Evolutionary conservation across 176 grass and related monocot species (phyloP).

Genomic region (Aegilops umbellulata): DNA sequence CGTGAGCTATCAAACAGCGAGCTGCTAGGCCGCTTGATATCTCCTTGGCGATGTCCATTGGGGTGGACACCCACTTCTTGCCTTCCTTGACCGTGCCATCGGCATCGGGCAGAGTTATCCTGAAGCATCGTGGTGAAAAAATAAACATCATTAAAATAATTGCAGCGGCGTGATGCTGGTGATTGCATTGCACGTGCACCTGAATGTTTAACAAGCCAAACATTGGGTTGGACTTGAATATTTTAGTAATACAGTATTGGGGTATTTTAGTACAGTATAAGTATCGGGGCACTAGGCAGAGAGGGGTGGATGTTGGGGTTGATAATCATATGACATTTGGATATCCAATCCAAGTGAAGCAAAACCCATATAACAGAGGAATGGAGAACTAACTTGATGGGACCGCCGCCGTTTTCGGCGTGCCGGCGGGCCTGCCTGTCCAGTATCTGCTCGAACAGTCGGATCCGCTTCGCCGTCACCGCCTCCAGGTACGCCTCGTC

Average conservation of each 20-base stretch:
- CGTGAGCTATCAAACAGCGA: slow-evolving; percentile 85
- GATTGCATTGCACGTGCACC: too few relatives aligned
- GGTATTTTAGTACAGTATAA: too few relatives aligned
- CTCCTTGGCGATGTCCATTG: slow-evolving; percentile 81
- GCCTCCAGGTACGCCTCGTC: slow-evolving; percentile 67
- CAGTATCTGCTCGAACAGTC: slow-evolving; percentile 66
- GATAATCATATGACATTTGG: not conserved
- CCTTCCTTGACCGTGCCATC: slow-evolving; percentile 76
- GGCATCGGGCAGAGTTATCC: slow-evolving; percentile 54
- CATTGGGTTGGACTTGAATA: too few relatives aligned
- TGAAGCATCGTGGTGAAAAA: slow-evolving; percentile 20
- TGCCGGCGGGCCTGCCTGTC: slow-evolving; percentile 46
- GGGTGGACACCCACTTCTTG: slow-evolving; percentile 76
- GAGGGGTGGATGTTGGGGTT: not conserved
- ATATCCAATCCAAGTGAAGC: too few relatives aligned
- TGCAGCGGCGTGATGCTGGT: too few relatives aligned
- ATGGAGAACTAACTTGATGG: slow-evolving; percentile 56
- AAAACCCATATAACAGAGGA: not conserved
- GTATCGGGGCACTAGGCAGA: not conserved
- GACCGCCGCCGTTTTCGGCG: slow-evolving; percentile 51
- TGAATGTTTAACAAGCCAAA: not conserved
- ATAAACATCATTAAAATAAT: too few relatives aligned
- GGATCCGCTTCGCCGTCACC: slow-evolving; percentile 54
- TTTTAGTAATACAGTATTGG: too few relatives aligned
- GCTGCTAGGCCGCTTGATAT: slow-evolving; percentile 82